phyloP scores from a whole-genome alignment of 768 basidiomycete genomes.

The Mrakia hoshinonis region DNA sequence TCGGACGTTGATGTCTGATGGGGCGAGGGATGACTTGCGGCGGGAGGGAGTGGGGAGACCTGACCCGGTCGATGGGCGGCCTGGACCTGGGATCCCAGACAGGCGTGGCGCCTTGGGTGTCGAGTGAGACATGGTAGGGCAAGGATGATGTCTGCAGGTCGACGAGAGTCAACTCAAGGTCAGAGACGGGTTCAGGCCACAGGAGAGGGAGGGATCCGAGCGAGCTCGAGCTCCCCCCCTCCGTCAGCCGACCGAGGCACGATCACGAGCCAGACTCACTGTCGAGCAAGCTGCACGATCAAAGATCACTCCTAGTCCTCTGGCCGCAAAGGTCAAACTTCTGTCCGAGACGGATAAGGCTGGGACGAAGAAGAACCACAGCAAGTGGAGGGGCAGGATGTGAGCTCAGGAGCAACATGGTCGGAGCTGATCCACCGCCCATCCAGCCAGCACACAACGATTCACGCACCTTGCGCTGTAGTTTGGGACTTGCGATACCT shows the following conservation, averaged over 20 bases:
- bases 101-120: slow-evolving; percentile 18
- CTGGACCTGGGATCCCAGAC: slow-evolving; percentile 21
- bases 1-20: neutral
- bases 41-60: slow-evolving; percentile 21
- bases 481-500: no score
- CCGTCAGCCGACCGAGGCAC: no score
- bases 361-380: neutral
- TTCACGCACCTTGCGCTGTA: no score
- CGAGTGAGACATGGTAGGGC: slow-evolving; percentile 5
- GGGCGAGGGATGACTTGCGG: slow-evolving; percentile 18
- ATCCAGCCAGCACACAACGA: neutral
- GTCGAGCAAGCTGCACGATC: no score
- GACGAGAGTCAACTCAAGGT: neutral
- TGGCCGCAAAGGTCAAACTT: no score
- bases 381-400: neutral
- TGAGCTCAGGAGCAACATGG: neutral
- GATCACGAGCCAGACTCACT: no score
- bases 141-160: neutral
- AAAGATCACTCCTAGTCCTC: no score
- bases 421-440: neutral
- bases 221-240: neutral
- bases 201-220: neutral
- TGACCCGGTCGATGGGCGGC: neutral
- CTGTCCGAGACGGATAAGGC: neutral
- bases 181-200: neutral